These are phyloP conservation scores for Endogone sp. DNA, from an alignment of 192 early-diverging fungal species.

Conservation along the genomic window DNA sequence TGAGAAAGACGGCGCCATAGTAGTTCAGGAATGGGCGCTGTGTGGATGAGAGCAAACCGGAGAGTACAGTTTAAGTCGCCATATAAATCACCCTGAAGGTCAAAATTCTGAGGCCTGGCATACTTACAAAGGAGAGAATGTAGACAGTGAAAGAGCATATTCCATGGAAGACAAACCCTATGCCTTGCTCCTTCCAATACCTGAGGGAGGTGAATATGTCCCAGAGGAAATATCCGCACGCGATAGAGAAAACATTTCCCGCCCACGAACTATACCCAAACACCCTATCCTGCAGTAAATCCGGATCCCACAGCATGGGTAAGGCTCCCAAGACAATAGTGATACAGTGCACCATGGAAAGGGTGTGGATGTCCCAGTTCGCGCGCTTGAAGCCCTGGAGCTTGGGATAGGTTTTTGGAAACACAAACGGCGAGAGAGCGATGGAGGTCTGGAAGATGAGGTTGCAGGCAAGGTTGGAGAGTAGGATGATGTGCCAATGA, in stretches of 20 bases:
- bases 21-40: constrained; percentile 82
- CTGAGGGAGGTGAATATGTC: constrained; percentile 67
- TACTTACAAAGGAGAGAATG: constrained; percentile 67
- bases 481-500: constrained; percentile 64
- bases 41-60: not conserved
- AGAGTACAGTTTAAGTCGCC: not conserved
- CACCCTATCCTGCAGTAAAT: constrained; percentile 60
- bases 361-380: constrained; percentile 77
- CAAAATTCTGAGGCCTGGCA: not conserved
- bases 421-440: constrained; percentile 55
- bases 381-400: constrained; percentile 39
- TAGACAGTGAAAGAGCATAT: constrained; percentile 72
- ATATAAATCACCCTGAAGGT: not conserved
- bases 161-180: constrained; percentile 83
- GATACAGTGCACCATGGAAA: constrained; percentile 75
- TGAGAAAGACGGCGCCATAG: constrained; percentile 82
- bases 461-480: constrained; percentile 44
- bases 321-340: constrained; percentile 58
- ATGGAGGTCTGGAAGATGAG: constrained; percentile 57
- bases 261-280: constrained; percentile 70
- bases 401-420: constrained; percentile 61
- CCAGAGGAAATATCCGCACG: constrained; percentile 93
- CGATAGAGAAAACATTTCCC: constrained; percentile 75
- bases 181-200: constrained; percentile 63
- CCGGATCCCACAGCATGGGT: constrained; percentile 64